Evolutionary conservation across 1,139 yeast genomes (phyloP), one percentile per base, ranked within the genome.

Genomic region (Saccharomycopsis phalli): DNA sequence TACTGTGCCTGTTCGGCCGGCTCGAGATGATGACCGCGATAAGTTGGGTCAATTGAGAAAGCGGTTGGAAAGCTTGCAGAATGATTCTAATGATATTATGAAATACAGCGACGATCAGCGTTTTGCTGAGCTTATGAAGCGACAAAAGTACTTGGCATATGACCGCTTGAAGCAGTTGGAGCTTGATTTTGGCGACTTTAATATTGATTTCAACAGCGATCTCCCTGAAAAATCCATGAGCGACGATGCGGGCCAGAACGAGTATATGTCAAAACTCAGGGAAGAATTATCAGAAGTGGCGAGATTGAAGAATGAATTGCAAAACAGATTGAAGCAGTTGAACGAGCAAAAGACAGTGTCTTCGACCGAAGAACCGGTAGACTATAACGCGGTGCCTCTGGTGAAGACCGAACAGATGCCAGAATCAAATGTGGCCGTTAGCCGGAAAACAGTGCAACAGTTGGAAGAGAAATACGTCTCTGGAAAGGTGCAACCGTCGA

Each of bases 61-160:
- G 47, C 75, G 76, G 50, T 59, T 81, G 32, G 68, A 78, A 4
- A 67, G 69, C 7, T 61, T 81, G 33, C 91, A 81, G 56, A 68
- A 68, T 40, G 88, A 81, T 54, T 77, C 87, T 1, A 81, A 81
- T 55, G 84, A 77, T 50, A 76, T 81, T 36, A 66, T 81, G 61
- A 81, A 81, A 53, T 74, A 68, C 51, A 80, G 78, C 56, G 58
- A 62, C 10, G 67, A 65, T 39, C 54, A 61, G 27, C 56, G 63
- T 33, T 71, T 76, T 47, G 70, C 70, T 48, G 76, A 81, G 37
- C 58, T 74, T 57, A 68, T 76, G 56, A 63, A 66, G 36, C 70
- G 72, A 47, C 80, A 76, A 52, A 80, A 73, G 52, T 56, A 62
- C 37, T 65, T 74, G 55, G 91, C 91, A 0, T 65, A 79, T 66